Base-by-base conservation (phyloP, 345 rosid species). In the Bretschneidera sinensis region DNA sequence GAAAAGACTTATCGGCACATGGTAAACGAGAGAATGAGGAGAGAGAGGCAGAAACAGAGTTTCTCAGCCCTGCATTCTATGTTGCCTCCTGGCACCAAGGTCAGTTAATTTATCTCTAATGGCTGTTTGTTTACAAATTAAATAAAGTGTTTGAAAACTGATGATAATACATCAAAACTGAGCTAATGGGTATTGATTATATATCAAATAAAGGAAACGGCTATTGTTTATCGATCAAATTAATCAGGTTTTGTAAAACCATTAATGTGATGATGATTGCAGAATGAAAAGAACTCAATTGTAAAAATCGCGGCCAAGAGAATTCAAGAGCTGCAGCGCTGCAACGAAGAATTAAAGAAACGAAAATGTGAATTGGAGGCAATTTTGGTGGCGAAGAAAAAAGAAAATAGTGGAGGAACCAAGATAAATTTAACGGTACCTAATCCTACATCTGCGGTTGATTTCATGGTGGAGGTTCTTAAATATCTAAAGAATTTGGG, bases 11-110 rank as follows among this genome's bases (percentile, higher is more conserved):
- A 67, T 57, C 71, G 64, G 8, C 96, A 82, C 61, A 80, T 70
- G 86, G 51, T 88, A 76, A 83, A 74, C 51, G 98, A 91, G 65
- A 76, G 98, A 71, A 51, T 68, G 54, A 81, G 98, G 57, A 78
- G 98, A 73, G 78, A 70, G 63, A 83, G 47, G 74, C 94, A 88
- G 76, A 84, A 71, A 74, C 63, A 69, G 14, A 74, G 76, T 47
- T 91, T 78, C 78, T 60, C 52, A 0, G 75, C 77, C 57, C 78
- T 88, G 48, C 89, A 73, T 63, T 74, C 91, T 58, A 24, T 77
- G 21, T 47, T 88, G 63, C 96, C 90, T 16, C 56, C 0, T 4
- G 80, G 76, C 52, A 80, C 98, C 71, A 86, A 83, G 96, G 96
- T 89, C n/a, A 17, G 45, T 54, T 18, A n/a, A 7, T 13, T n/a